These are phyloP conservation scores for Lipomyces yamadae DNA, from an alignment of 805 yeast genomes.

Conservation along the genomic window DNA sequence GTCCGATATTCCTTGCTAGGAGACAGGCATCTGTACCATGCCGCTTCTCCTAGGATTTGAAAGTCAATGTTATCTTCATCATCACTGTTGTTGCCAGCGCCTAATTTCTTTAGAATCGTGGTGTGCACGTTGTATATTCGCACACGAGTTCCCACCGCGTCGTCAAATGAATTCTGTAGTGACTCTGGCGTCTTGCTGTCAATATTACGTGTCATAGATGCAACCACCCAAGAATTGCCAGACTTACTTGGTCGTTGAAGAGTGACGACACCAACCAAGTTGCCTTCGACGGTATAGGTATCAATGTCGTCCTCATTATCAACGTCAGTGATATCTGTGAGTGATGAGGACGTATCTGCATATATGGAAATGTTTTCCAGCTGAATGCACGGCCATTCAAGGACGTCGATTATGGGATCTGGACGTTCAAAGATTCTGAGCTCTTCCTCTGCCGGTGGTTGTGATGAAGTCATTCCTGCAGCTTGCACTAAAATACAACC, in stretches of 20 bases:
- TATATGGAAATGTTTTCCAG: conserved; percentile 25
- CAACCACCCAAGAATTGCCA: background rate
- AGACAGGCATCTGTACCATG: conserved; percentile 27
- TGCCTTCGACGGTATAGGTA: conserved; percentile 19
- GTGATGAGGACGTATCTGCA: conserved; percentile 1
- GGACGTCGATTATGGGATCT: conserved; percentile 21
- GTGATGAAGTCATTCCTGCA: background rate
- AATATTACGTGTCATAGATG: background rate
- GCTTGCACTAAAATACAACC: background rate
- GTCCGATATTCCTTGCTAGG: conserved; percentile 20
- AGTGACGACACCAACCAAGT: conserved; percentile 9
- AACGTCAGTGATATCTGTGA: conserved; percentile 24
- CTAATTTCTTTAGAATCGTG: conserved; percentile 6
- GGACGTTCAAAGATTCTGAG: conserved; percentile 15
- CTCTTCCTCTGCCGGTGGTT: conserved; percentile 10
- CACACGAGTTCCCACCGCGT: conserved; percentile 16
- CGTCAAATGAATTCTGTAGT: background rate
- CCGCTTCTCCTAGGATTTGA: conserved; percentile 26
- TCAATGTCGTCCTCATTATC: conserved; percentile 20
- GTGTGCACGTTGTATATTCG: conserved; percentile 24
- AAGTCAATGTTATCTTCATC: conserved; percentile 16
- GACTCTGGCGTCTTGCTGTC: background rate
- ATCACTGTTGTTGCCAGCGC: background rate
- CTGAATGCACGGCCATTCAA: conserved; percentile 28
- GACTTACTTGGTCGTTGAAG: conserved; percentile 14